phyloP scores from a whole-genome alignment of 1,284 basidiomycete species.

The Inonotus hispidus region DNA sequence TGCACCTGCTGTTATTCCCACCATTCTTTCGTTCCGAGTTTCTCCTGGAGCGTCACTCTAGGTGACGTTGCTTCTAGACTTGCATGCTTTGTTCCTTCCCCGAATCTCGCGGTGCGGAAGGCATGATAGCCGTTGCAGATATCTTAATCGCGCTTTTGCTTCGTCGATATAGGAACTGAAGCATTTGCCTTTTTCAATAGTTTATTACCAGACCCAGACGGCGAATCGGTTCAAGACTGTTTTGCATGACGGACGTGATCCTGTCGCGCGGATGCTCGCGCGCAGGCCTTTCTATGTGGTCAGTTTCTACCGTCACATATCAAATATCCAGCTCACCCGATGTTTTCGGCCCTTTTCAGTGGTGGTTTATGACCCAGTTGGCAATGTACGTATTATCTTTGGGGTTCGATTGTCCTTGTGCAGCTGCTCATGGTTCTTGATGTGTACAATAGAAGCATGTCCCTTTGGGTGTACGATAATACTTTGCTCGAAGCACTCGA shows the following conservation, averaged over 20 bases:
- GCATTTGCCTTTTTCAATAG: constrained; percentile 32
- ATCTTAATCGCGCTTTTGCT: not conserved
- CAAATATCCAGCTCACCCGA: not conserved
- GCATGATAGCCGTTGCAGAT: not conserved
- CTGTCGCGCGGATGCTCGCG: constrained; percentile 47
- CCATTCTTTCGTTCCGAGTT: not conserved
- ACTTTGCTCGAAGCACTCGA: constrained; percentile 55
- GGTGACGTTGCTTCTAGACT: constrained; percentile 1
- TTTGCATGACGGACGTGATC: constrained; percentile 42
- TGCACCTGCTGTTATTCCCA: not conserved
- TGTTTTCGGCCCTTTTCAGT: constrained; percentile 17
- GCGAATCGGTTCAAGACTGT: constrained; percentile 48
- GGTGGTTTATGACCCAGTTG: constrained; percentile 67
- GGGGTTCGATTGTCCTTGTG: not conserved
- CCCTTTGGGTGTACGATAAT: constrained; percentile 59
- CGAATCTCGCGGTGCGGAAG: not conserved
- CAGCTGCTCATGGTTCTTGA: not conserved
- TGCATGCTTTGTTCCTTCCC: not conserved
- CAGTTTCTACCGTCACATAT: not conserved
- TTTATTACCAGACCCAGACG: constrained; percentile 58
- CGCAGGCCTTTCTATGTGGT: constrained; percentile 59
- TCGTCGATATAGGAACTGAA: not conserved
- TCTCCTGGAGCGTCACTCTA: not conserved
- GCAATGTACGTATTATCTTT: constrained; percentile 40
- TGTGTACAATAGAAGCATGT: constrained; percentile 45